Evolutionary conservation across 345 rosid species (phyloP), one percentile per base, ranked within the genome.

Genomic region (Salix brachista): DNA sequence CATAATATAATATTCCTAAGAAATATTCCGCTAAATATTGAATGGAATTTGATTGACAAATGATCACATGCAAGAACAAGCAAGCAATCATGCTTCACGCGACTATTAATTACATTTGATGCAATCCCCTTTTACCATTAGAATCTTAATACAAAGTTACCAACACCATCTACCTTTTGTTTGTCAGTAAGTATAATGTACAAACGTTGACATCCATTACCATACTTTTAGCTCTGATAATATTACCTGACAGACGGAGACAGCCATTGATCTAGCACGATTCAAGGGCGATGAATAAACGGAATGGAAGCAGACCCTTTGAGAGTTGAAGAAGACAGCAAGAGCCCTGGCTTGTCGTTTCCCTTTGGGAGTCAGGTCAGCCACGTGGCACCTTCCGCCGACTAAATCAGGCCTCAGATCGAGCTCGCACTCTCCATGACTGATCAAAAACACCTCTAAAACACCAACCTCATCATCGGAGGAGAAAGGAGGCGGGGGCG

Each of bases 311-410:
- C 93, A 81, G 36, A 94, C 84, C 6, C 97, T 89, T n/a, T 91
- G 92, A 0, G 97, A 91, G 71, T 88, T 92, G 61, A 94, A 82
- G 84, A 91, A 87, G 28, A 92, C 97, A 21, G 97, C 92, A 82
- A 94, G 85, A 48, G 97, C 98, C 84, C 98, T 90, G 10, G 97
- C 97, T 79, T 94, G 98, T 70, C 97, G 90, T 81, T 90, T 84
- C 75, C 98, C 98, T 4, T 87, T 92, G 6, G 84, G 75, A 9
- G 97, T 94, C 77, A 92, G 84, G 6, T 86, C 86, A 18, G 91
- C 94, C 62, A 72, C 84, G 65, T 83, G 90, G 81, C 98, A 91
- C 71, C 97, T 88, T 60, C 98, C 97, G 8, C 90, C 95, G 13
- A 94, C 83, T 83, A 93, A 83, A 87, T 93, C 93, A 65, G 94